Percentiles rank a stretch among this genome's conserved stretches.
phyloP scores from a whole-genome alignment of 176 grass and related monocot species.

The Hyparrhenia diplandra region DNA sequence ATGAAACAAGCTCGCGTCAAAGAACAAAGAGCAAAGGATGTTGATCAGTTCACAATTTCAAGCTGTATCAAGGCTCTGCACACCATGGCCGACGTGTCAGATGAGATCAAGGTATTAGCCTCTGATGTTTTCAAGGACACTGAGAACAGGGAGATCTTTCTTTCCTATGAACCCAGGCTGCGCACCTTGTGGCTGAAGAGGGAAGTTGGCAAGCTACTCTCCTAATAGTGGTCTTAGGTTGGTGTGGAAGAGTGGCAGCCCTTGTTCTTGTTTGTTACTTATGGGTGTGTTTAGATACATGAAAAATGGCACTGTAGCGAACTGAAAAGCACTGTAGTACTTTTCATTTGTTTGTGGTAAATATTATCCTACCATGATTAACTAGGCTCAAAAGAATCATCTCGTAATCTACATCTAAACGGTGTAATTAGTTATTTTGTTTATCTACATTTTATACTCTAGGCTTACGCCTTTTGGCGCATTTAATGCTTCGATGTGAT shows the following conservation, averaged over 20 bases:
- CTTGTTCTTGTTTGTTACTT: background rate
- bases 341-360: too few relatives aligned
- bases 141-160: constrained; percentile 49
- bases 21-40: constrained; percentile 25
- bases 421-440: too few relatives aligned
- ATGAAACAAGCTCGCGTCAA: constrained; percentile 39
- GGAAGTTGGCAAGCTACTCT: constrained; percentile 34
- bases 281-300: too few relatives aligned
- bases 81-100: constrained; percentile 33
- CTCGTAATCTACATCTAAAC: too few relatives aligned
- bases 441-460: too few relatives aligned
- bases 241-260: background rate
- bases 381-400: too few relatives aligned
- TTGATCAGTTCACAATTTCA: constrained; percentile 33
- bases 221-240: background rate
- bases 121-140: constrained; percentile 51
- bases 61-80: constrained; percentile 40
- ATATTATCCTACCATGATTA: too few relatives aligned
- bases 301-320: too few relatives aligned
- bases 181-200: constrained; percentile 40
- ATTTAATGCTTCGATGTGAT: too few relatives aligned
- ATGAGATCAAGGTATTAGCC: constrained; percentile 41
- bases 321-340: too few relatives aligned
- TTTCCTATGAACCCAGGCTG: constrained; percentile 44
- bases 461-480: too few relatives aligned